phyloP scores from a whole-genome alignment of 768 basidiomycete species.

The Auriscalpium microsporum region DNA sequence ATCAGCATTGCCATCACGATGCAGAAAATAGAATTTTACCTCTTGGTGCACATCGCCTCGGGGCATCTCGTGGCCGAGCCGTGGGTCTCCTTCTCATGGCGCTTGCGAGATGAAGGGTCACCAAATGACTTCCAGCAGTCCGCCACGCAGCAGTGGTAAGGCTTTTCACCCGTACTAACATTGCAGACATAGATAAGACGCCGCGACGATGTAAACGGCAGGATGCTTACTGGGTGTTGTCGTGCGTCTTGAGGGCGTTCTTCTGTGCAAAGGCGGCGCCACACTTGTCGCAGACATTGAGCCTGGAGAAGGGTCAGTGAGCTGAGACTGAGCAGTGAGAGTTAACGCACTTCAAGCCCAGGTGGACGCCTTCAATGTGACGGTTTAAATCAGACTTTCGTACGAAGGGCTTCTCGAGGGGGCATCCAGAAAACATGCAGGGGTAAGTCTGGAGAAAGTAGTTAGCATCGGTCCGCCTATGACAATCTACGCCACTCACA shows the following conservation, averaged over 20 bases:
- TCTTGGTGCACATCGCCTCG: constrained; percentile 7
- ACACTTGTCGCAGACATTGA: constrained; percentile 43
- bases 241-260: constrained; percentile 54
- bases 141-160: constrained; percentile 36
- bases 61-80: constrained; percentile 8
- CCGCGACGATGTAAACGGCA: neutral
- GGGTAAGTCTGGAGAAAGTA: no score
- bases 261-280: constrained; percentile 48
- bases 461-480: no score
- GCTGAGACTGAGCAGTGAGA: neutral
- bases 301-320: constrained; percentile 29
- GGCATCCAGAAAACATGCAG: no score
- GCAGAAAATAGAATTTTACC: constrained; percentile 25
- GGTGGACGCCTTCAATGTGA: constrained; percentile 40
- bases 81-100: constrained; percentile 59
- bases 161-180: constrained; percentile 17
- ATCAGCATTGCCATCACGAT: neutral
- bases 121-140: constrained; percentile 46
- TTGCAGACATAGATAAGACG: neutral
- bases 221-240: constrained; percentile 53
- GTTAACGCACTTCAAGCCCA: constrained; percentile 36
- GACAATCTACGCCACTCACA: neutral
- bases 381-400: constrained; percentile 56
- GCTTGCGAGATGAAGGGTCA: constrained; percentile 62
- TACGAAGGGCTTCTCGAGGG: constrained; percentile 32